Base-by-base conservation (phyloP, 345 rosid species). In the Erodium maritimum region DNA sequence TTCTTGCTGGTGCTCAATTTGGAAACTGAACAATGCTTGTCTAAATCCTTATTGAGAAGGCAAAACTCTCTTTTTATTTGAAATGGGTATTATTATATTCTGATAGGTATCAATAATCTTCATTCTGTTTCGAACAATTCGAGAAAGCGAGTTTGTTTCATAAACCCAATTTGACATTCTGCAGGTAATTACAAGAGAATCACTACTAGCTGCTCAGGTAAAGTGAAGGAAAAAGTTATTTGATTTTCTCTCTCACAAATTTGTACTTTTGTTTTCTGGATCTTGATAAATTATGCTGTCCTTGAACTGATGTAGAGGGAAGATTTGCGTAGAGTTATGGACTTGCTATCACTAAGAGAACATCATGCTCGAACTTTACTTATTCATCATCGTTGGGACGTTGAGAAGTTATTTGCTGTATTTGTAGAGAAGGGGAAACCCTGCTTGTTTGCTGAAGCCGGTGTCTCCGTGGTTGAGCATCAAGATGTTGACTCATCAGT, bases 121-220 rank as follows among this genome's bases (percentile, higher is more conserved):
- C 5, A 29, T 29, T 29, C 37, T 29, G 5, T 5, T 52, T 17
- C 10, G 55, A 3, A 21, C 19, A 29, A 11, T 29, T 29, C 9
- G 37, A 29, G 37, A 29, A 29, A 29, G 37, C 9, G 2, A 29
- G 8, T 0, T 29, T 29, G 9, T n/a, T n/a, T 29, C 9, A 51
- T 17, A 4, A 8, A 13, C 63, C 37, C 25, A 34, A 1, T 13
- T 52, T 19, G 20, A 53, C 17, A 9, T 54, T 51, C 68, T 76
- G 70, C 79, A 91, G 94, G 88, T 87, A 22, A 91, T 91, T 34
- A 87, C 89, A 0, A 79, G 74, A 64, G 90, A 81, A 58, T 81
- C 94, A 11, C 83, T 90, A 61, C 59, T 90, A 71, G 82, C 73
- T 53, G 89, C 93, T n/a, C 95, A 85, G 91, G 97, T 90, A 59